phyloP scores from a whole-genome alignment of 2,329 filamentous ascomycete genomes.

The Amesomyces nigricolor region DNA sequence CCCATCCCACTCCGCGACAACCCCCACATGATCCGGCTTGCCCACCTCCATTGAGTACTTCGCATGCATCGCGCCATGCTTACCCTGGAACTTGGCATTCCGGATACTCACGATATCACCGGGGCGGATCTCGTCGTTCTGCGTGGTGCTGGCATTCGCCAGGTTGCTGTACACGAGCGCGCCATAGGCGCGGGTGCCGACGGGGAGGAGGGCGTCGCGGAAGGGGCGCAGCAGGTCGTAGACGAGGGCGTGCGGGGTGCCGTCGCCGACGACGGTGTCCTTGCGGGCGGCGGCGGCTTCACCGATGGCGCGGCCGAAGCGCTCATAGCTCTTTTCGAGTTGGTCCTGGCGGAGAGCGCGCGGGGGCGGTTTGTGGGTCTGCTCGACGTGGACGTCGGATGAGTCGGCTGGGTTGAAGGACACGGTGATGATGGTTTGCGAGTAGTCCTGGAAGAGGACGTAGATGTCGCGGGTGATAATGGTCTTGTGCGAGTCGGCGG shows the following conservation, averaged over 20 bases:
- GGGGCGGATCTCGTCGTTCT: slow-evolving; percentile 84
- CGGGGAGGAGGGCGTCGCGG: slow-evolving; percentile 67
- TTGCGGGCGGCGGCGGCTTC: slow-evolving; percentile 66
- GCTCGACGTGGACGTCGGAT: slow-evolving; percentile 68
- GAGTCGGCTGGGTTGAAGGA: slow-evolving; percentile 72
- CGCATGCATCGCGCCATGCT: slow-evolving; percentile 89
- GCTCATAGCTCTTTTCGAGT: slow-evolving; percentile 77
- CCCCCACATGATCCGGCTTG: slow-evolving; percentile 79
- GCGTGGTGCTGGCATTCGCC: slow-evolving; percentile 84
- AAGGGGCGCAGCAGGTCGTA: slow-evolving; percentile 71
- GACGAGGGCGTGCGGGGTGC: slow-evolving; percentile 72
- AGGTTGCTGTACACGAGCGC: slow-evolving; percentile 92
- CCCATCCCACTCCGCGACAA: slow-evolving; percentile 96
- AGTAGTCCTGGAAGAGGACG: slow-evolving; percentile 93
- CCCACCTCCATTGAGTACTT: slow-evolving; percentile 89
- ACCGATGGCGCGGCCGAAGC: slow-evolving; percentile 73
- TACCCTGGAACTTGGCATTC: slow-evolving; percentile 91
- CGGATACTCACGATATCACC: slow-evolving; percentile 91
- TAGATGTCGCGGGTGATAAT: slow-evolving; percentile 74
- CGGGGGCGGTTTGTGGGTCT: slow-evolving; percentile 81
- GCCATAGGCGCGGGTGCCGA: slow-evolving; percentile 86
- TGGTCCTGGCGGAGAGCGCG: slow-evolving; percentile 82
- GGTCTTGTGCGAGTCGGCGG: slow-evolving; percentile 55
- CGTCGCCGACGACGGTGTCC: slow-evolving; percentile 76
- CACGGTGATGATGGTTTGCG: slow-evolving; percentile 81